Percentiles rank a stretch among this genome's conserved stretches.
These are phyloP conservation scores for Middelhovenomyces tepae DNA, from an alignment of 805 yeast genomes.

Conservation along the genomic window DNA sequence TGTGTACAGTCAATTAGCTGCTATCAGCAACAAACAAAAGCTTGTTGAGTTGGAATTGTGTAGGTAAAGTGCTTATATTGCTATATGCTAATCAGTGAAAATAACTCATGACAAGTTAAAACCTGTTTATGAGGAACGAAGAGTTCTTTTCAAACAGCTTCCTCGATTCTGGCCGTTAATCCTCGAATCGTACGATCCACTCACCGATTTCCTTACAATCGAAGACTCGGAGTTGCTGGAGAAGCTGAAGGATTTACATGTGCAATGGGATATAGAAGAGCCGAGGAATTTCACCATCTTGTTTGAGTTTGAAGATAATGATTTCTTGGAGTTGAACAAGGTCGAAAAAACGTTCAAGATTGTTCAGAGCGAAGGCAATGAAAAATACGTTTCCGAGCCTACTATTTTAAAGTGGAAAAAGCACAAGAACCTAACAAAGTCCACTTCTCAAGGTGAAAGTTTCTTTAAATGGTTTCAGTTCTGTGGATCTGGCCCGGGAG, in stretches of 20 bases:
- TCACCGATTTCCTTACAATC: conserved; percentile 67
- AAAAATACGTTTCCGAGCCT: conserved; percentile 41
- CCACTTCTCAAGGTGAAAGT: conserved; percentile 45
- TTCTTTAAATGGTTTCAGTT: conserved; percentile 83
- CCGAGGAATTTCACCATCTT: conserved; percentile 53
- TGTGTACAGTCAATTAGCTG: too few species aligned
- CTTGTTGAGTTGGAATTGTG: too few species aligned
- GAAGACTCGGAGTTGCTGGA: conserved; percentile 76
- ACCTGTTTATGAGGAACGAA: conserved; percentile 50
- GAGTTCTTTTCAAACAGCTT: conserved; percentile 41
- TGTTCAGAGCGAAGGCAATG: conserved; percentile 15
- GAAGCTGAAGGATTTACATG: conserved; percentile 50
- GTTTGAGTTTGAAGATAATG: conserved; percentile 46
- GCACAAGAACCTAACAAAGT: conserved; percentile 46
- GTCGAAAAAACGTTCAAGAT: conserved; percentile 49
- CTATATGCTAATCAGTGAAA: too few species aligned
- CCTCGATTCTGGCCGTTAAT: conserved; percentile 86
- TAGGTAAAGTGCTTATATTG: too few species aligned
- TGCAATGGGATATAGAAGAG: conserved; percentile 34
- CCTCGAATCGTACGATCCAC: conserved; percentile 64
- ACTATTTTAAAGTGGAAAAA: conserved; percentile 63
- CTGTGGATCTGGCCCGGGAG: conserved; percentile 70
- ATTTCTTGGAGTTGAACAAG: conserved; percentile 45
- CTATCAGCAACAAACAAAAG: too few species aligned
- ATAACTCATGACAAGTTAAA: conserved; percentile 33